A percentile compares a stretch with the other conserved stretches of the same genome.
These are phyloP conservation scores for Backusella sp. DNA, from an alignment of 192 early-diverging fungal genomes.

Conservation along the genomic window DNA sequence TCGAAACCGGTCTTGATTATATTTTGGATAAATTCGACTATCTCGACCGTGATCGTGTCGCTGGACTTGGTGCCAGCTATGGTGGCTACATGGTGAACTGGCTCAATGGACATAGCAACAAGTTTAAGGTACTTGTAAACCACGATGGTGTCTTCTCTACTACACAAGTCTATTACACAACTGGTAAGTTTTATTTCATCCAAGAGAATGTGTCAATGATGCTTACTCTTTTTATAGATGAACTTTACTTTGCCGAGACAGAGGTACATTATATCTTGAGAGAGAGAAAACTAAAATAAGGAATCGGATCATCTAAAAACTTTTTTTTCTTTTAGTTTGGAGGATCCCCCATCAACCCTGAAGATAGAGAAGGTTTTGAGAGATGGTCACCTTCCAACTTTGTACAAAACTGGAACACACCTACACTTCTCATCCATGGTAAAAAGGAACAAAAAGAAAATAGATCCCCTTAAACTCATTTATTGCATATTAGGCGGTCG, in stretches of 20 bases:
- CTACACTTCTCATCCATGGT: constrained; percentile 78
- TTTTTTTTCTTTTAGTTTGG: constrained; percentile 45
- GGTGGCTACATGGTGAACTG: constrained; percentile 82
- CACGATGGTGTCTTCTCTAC: constrained; percentile 69
- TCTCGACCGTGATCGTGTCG: constrained; percentile 56
- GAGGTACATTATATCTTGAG: constrained; percentile 44
- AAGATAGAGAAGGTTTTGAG: constrained; percentile 54
- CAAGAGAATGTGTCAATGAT: background rate
- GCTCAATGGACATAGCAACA: constrained; percentile 71
- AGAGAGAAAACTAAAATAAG: background rate
- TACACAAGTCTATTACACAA: constrained; percentile 59
- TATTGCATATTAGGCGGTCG: constrained; percentile 23
- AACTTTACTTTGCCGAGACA: constrained; percentile 77
- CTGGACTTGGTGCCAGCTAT: constrained; percentile 72
- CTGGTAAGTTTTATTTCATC: constrained; percentile 21
- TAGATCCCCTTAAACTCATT: background rate
- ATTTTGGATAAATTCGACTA: constrained; percentile 49
- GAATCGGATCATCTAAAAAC: background rate
- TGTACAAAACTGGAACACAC: constrained; percentile 73
- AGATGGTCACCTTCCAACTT: constrained; percentile 66
- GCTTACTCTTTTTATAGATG: constrained; percentile 41
- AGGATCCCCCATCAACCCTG: constrained; percentile 58
- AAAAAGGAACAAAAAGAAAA: constrained; percentile 1
- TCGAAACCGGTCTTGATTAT: constrained; percentile 71
- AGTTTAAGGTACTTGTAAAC: constrained; percentile 66